These are phyloP conservation scores for Botryotinia globosa DNA, from an alignment of 2,329 filamentous ascomycete species.

Conservation along the genomic window DNA sequence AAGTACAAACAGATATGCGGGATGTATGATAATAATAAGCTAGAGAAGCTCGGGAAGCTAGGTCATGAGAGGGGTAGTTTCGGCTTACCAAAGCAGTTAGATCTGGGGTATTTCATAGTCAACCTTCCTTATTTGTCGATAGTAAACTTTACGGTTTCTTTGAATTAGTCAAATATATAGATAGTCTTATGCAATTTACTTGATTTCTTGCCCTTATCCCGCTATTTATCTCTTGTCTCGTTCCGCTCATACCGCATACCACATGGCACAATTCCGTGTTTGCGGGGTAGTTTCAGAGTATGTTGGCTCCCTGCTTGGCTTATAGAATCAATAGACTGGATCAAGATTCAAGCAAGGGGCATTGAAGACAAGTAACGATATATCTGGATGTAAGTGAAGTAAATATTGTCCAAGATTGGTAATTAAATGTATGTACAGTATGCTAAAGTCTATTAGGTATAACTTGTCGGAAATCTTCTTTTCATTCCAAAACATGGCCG, in stretches of 20 bases:
- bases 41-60: not conserved
- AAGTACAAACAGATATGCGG: not conserved
- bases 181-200: not conserved
- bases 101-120: not conserved
- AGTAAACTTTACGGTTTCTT: not conserved
- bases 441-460: not conserved
- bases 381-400: not conserved
- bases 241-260: not conserved
- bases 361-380: not conserved
- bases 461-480: not conserved
- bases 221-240: not conserved
- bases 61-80: conserved; percentile 14
- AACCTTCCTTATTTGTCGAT: conserved; percentile 37
- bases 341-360: not conserved
- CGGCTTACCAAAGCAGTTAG: conserved; percentile 12
- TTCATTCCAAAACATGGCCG: not conserved
- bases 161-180: not conserved
- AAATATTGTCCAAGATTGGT: not conserved
- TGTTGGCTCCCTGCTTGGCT: not conserved
- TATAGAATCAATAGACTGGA: not conserved
- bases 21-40: not conserved
- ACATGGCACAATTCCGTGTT: not conserved
- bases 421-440: not conserved
- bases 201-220: not conserved
- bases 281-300: conserved; percentile 9